Percentiles rank a stretch among this genome's conserved stretches.
Evolutionary conservation across 441 rosid genomes (phyloP).

Genomic region (Bruguiera hainesii): DNA sequence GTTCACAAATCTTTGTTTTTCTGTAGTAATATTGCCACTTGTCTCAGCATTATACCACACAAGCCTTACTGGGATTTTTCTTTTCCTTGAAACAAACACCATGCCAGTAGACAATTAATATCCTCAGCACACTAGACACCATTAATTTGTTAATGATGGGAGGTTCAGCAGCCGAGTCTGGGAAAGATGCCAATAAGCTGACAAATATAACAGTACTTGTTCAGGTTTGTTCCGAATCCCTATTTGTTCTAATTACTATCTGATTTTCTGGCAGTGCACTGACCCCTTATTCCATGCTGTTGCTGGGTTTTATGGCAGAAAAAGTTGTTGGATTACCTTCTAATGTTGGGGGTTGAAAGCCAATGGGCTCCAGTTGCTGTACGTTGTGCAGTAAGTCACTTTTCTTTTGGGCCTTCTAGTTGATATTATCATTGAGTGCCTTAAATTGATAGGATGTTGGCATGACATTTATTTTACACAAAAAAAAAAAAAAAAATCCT

Average conservation of each 20-base stretch:
- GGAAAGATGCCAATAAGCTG: slow-evolving; percentile 68
- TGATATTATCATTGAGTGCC: slow-evolving; percentile 5
- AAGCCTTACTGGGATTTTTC: slow-evolving; percentile 44
- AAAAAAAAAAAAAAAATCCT: neutral
- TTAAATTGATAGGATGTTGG: too few species aligned
- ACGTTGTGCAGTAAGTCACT: slow-evolving; percentile 71
- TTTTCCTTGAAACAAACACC: slow-evolving; percentile 42
- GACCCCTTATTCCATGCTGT: slow-evolving; percentile 21
- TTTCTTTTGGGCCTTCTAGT: slow-evolving; percentile 5
- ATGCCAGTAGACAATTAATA: slow-evolving; percentile 95
- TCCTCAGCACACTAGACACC: slow-evolving; percentile 83
- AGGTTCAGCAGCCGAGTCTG: slow-evolving; percentile 61
- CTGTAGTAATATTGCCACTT: slow-evolving; percentile 10
- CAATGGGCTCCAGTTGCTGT: slow-evolving; percentile 93
- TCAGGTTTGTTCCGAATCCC: slow-evolving; percentile 54
- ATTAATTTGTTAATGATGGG: slow-evolving; percentile 76
- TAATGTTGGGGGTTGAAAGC: slow-evolving; percentile 90
- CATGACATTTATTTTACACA: neutral
- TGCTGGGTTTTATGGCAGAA: slow-evolving; percentile 48
- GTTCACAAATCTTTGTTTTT: slow-evolving; percentile 13
- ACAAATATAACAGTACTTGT: slow-evolving; percentile 79
- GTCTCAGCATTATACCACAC: slow-evolving; percentile 10
- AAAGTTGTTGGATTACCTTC: slow-evolving; percentile 72
- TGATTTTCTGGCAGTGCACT: neutral
- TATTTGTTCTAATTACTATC: slow-evolving; percentile 7